Percentiles rank a stretch among this genome's conserved stretches.
Evolutionary conservation across 2,329 filamentous ascomycete genomes (phyloP).

Genomic region (Neofusicoccum kwambonambiense): DNA sequence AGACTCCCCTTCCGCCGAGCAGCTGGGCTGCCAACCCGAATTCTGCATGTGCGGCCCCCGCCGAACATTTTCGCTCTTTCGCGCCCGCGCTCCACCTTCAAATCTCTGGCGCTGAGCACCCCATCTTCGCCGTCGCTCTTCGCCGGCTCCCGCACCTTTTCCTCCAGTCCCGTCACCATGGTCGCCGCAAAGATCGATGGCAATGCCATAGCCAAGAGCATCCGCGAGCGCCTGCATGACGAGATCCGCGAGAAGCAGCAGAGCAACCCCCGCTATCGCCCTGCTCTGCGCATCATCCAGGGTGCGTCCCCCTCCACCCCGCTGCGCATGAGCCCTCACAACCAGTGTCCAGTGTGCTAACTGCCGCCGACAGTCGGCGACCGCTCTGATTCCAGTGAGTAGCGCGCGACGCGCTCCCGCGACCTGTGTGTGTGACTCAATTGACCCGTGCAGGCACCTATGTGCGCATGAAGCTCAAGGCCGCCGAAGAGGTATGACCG

Average conservation of each 20-base stretch:
- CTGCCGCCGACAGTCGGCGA: slow-evolving; percentile 67
- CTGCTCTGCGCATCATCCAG: slow-evolving; percentile 91
- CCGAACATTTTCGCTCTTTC: slow-evolving; percentile 9
- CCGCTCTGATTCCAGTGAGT: slow-evolving; percentile 85
- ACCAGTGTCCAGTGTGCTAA: slow-evolving; percentile 10
- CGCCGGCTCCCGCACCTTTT: slow-evolving; percentile 38
- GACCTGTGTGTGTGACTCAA: slow-evolving; percentile 20
- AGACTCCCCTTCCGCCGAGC: slow-evolving; percentile 11
- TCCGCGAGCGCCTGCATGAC: slow-evolving; percentile 75
- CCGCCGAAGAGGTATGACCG: slow-evolving; percentile 73
- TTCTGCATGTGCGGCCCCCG: slow-evolving; percentile 7
- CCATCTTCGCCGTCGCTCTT: slow-evolving; percentile 6
- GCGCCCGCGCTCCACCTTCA: slow-evolving; percentile 10
- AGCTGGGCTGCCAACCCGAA: not conserved
- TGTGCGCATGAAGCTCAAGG: slow-evolving; percentile 99
- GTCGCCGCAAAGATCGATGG: slow-evolving; percentile 90
- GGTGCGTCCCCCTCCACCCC: slow-evolving; percentile 52
- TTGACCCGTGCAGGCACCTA: slow-evolving; percentile 69
- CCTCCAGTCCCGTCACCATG: slow-evolving; percentile 64
- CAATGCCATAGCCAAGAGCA: slow-evolving; percentile 88
- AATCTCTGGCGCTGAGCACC: slow-evolving; percentile 7
- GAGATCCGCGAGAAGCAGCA: slow-evolving; percentile 82
- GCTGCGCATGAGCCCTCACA: not conserved
- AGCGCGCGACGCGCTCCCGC: not conserved
- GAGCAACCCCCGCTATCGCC: slow-evolving; percentile 82